A percentile compares a stretch with the other conserved stretches of the same genome.
Evolutionary conservation across 768 basidiomycete species (phyloP).

Genomic region (Mycena epipterygia): DNA sequence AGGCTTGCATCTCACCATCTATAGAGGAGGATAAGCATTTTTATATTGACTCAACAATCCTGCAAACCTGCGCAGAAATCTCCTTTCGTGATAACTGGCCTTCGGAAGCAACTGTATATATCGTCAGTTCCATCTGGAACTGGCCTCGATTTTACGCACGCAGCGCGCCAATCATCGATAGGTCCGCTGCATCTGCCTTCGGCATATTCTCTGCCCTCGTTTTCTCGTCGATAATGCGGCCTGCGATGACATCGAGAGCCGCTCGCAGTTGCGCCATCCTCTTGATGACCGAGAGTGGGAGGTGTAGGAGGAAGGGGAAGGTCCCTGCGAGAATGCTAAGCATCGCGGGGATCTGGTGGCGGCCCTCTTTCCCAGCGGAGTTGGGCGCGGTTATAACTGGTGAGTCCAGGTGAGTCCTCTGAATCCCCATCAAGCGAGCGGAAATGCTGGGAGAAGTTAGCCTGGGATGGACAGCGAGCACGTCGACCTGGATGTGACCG

Average conservation of each 20-base stretch:
- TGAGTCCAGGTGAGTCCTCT: no score
- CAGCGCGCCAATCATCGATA: no score
- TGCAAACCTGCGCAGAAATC: neutral
- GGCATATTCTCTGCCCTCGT: no score
- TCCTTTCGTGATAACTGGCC: neutral
- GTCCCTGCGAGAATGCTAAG: conserved; percentile 24
- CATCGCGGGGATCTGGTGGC: neutral
- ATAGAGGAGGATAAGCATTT: neutral
- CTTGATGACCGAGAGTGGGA: no score
- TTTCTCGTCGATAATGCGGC: no score
- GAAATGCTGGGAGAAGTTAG: conserved; percentile 38
- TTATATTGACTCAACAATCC: neutral
- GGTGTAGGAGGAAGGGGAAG: conserved; percentile 27
- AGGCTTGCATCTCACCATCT: neutral
- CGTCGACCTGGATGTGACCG: conserved; percentile 47
- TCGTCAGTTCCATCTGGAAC: no score
- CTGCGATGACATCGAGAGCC: no score
- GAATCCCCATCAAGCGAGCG: conserved; percentile 55
- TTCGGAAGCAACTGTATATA: conserved; percentile 23
- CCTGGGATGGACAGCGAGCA: neutral
- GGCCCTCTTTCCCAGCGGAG: neutral
- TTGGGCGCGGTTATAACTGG: conserved; percentile 45
- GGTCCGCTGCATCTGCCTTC: no score
- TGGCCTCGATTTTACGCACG: neutral
- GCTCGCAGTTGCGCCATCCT: no score